Evolutionary conservation across 2,329 filamentous ascomycete genomes (phyloP).

Genomic region (Colletotrichum phormii): DNA sequence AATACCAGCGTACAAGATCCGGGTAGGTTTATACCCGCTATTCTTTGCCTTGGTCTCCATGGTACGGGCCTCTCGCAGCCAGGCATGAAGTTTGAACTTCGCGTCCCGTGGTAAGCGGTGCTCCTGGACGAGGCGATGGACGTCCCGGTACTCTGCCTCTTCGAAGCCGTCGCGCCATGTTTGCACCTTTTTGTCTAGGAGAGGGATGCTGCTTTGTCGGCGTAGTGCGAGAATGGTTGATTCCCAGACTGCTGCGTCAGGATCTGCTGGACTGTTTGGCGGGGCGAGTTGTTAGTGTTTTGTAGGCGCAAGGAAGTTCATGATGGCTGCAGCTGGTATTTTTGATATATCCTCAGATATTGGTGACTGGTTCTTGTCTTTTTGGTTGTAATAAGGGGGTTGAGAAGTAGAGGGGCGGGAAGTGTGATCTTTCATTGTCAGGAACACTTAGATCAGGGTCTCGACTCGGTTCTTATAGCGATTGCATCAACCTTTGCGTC

Average conservation of each 20-base stretch:
- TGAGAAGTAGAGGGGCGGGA: neutral
- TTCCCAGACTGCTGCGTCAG: neutral
- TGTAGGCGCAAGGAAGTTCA: neutral
- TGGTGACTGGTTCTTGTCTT: neutral
- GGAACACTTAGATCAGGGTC: neutral
- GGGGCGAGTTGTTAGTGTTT: no score
- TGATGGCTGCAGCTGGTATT: neutral
- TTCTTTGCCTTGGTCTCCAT: neutral
- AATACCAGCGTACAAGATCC: constrained; percentile 41
- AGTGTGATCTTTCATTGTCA: neutral
- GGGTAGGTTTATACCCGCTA: constrained; percentile 35
- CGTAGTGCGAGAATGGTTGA: neutral
- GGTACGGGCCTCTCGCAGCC: neutral
- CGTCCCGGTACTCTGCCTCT: neutral
- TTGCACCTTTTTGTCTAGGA: neutral
- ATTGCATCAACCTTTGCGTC: neutral
- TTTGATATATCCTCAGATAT: neutral
- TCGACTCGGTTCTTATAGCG: neutral
- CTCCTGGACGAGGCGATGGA: neutral
- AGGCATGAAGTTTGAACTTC: neutral
- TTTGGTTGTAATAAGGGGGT: neutral
- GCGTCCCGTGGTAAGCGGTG: neutral
- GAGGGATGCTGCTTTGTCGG: neutral
- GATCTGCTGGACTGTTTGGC: neutral
- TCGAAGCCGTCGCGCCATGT: constrained; percentile 4